A percentile compares a stretch with the other conserved stretches of the same genome.
Evolutionary conservation across 208 protist species (phyloP).

Genomic region (Wallacemonas collosoma): DNA sequence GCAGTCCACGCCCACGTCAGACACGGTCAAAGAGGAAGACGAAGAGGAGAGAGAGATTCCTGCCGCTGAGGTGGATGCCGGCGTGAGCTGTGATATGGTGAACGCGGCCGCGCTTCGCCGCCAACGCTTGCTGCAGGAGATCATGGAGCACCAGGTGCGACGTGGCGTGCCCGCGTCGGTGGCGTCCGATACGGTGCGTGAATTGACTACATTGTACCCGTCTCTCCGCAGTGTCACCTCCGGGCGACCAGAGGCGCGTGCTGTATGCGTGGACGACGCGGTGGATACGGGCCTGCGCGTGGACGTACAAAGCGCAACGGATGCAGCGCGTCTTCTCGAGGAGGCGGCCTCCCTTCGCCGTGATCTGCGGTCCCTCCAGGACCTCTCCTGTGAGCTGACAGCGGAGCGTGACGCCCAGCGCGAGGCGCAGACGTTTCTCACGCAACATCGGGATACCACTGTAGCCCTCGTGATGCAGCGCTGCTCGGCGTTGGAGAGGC

Average conservation of each 20-base stretch:
- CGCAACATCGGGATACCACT: neutral
- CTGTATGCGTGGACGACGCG: too few relatives aligned
- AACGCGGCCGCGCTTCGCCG: neutral
- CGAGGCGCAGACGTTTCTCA: constrained; percentile 16
- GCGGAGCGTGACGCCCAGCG: constrained; percentile 24
- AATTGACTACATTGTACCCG: neutral
- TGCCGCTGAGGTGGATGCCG: too few relatives aligned
- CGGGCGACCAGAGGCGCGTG: neutral
- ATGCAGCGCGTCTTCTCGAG: neutral
- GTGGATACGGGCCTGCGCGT: too few relatives aligned
- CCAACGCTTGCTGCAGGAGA: constrained; percentile 9
- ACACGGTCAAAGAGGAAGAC: neutral
- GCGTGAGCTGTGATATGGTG: neutral
- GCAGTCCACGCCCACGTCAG: neutral
- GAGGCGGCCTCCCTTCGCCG: constrained; percentile 14
- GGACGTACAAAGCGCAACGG: neutral
- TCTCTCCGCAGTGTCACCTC: neutral
- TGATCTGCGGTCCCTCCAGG: constrained; percentile 31
- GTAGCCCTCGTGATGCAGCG: constrained; percentile 13
- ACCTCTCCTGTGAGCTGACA: constrained; percentile 28
- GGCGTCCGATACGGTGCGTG: neutral
- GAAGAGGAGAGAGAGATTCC: neutral
- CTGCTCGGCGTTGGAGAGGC: constrained; percentile 25
- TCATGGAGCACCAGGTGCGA: constrained; percentile 4
- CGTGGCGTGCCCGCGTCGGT: constrained; percentile 5